Percentiles rank a stretch among this genome's conserved stretches.
Conservation (phyloP, 306 rosid species). For the Canavalia gladiata region DNA sequence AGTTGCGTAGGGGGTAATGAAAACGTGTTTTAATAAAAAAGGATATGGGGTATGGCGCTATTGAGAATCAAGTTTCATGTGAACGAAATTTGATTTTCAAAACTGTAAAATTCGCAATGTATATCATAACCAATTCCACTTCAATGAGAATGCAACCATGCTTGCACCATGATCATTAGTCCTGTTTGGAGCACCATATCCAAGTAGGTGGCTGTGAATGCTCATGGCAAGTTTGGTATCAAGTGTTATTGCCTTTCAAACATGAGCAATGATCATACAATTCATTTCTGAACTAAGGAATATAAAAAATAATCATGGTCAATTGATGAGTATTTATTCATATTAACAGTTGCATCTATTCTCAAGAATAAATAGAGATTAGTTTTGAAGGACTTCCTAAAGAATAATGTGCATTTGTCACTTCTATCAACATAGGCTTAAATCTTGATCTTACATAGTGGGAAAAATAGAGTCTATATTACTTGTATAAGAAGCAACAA, state of each 20-base stretch:
- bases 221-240: background rate
- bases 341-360: background rate
- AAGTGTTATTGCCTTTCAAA: background rate
- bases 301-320: background rate
- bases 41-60: too few species aligned
- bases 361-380: background rate
- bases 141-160: background rate
- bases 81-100: background rate
- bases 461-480: background rate
- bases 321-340: background rate
- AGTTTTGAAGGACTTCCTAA: background rate
- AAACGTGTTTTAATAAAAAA: too few species aligned
- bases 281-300: background rate
- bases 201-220: too few species aligned
- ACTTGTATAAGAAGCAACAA: conserved; percentile 1
- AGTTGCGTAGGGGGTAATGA: background rate
- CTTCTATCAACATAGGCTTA: background rate
- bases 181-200: too few species aligned
- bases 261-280: background rate
- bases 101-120: background rate
- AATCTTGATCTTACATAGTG: background rate
- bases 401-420: conserved; percentile 4
- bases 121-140: background rate
- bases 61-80: background rate
- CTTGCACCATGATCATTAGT: background rate